Evolutionary conservation across 495 filamentous ascomycete species (phyloP), one percentile per base, ranked within the genome.

Genomic region (Zalerion maritima): DNA sequence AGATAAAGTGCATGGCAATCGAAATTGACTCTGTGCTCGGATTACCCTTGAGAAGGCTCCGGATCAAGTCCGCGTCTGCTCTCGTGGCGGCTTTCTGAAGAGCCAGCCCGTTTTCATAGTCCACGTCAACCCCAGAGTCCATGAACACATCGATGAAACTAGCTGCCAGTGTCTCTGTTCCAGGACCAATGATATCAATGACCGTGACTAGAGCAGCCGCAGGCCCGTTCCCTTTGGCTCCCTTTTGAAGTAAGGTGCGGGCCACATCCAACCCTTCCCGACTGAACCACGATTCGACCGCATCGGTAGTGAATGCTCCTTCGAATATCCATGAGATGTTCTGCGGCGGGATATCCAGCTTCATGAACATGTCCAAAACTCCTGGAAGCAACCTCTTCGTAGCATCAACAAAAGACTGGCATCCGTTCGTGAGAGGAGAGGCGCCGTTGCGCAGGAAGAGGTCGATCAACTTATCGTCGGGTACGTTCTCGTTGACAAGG

Each of bases 341-440:
- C 32, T 53, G 41, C 9, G 31, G 31, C 0, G 51, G 42, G 8
- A 58, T 50, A 1, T 46, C 40, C 3, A 27, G 31, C 5, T 55
- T 46, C 15, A 64, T 22, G 10, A 64, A 35, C 21, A 51, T 34
- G 6, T 37, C 29, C 18, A 66, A 45, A n/a, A 58, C 35, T 6
- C 52, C 45, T 3, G 47, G 26, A 6, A 45, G 21, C 5, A 55
- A 31, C 4, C 42, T 43, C 34, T 43, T 42, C 1, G 47, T 42
- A 1, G 58, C 60, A 21, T 64, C 58, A 3, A 58, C 45, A 24
- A 66, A 29, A 10, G 57, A 54, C 46, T 59, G 49, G 34, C 61
- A 66, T 22, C 43, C 44, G 26, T 61, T 62, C 1, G 40, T 37
- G 18, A 50, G 24, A 5, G 60, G 54, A 0, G 55, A 60, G 14